Evolutionary conservation across 768 basidiomycete species (phyloP).

Genomic region (Panaeolus cyanescens): DNA sequence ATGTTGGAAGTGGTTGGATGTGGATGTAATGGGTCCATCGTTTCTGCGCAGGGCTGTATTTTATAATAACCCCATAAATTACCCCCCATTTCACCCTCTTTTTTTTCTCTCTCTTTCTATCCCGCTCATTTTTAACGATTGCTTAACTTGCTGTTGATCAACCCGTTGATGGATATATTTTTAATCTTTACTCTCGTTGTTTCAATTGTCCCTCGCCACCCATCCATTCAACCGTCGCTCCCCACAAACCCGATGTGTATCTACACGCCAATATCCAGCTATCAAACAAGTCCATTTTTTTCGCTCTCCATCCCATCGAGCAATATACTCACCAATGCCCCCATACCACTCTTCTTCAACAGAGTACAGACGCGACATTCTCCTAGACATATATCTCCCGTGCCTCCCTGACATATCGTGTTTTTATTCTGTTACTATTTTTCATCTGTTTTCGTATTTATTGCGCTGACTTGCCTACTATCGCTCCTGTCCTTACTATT

Average conservation of each 20-base stretch:
- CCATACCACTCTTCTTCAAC: background rate
- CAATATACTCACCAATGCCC: background rate
- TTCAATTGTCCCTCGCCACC: background rate
- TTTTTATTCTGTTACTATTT: constrained; percentile 3
- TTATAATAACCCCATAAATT: background rate
- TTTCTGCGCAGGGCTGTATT: background rate
- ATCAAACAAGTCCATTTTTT: background rate
- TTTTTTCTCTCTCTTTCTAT: background rate
- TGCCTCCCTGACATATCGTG: background rate
- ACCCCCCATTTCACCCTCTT: background rate
- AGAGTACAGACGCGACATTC: background rate
- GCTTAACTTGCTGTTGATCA: background rate
- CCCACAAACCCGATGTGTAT: background rate
- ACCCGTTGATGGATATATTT: background rate
- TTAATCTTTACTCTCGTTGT: background rate
- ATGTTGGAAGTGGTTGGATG: background rate
- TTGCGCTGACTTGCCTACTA: background rate
- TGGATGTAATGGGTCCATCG: background rate
- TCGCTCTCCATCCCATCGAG: background rate
- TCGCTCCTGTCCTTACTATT: background rate
- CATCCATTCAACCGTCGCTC: background rate
- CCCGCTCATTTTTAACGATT: background rate
- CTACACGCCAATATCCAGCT: background rate
- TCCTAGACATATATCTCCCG: background rate
- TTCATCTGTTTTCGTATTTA: background rate